Evolutionary conservation across 2,329 filamentous ascomycete genomes (phyloP), one percentile per base, ranked within the genome.

Genomic region (Cadophora sp.): DNA sequence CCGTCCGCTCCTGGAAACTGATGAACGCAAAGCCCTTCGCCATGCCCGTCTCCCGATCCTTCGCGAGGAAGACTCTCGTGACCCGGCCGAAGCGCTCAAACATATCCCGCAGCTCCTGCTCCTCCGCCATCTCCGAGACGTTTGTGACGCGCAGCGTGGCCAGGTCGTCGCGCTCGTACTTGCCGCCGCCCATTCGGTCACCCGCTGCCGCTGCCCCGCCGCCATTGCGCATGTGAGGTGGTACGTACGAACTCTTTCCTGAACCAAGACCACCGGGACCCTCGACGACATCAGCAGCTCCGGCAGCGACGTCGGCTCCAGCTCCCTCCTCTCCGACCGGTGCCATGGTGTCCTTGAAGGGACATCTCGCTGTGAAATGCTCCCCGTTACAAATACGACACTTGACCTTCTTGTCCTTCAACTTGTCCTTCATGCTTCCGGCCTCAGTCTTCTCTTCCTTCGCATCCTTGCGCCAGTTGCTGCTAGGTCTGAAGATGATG

Each of bases 331-430:
- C 88, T 73, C 89, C 89, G 69, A 94, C 88, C 45, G 92, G 96
- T 43, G 95, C 94, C 94, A 99, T 97, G 76, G 95, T 99, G 80
- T 98, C 96, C 86, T 98, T 99, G 90, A 97, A 99, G 43, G 96
- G 96, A 89, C 96, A 99, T 80, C 96, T 91, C 74, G 95, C 95
- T 50, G 96, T 99, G 86, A 98, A 99, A 89, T 99, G 96, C 85
- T 99, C 96, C 79, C 95, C 96, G 79, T 90, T 92, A 84, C 96
- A 99, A 80, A 99, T 98, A 87, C 96, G 92, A 83, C 96, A 99
- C 88, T 98, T 98, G 86, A 99, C 96, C 85, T 97, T 96, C 89
- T 97, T 97, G 84, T 97, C 94, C 88, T 96, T 97, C 78, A 98
- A 86, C 83, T 92, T 91, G 78, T 90, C 88, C 83, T 92, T 92